These are phyloP conservation scores for Alternaria solani DNA, from an alignment of 2,329 filamentous ascomycete species.

Conservation along the genomic window DNA sequence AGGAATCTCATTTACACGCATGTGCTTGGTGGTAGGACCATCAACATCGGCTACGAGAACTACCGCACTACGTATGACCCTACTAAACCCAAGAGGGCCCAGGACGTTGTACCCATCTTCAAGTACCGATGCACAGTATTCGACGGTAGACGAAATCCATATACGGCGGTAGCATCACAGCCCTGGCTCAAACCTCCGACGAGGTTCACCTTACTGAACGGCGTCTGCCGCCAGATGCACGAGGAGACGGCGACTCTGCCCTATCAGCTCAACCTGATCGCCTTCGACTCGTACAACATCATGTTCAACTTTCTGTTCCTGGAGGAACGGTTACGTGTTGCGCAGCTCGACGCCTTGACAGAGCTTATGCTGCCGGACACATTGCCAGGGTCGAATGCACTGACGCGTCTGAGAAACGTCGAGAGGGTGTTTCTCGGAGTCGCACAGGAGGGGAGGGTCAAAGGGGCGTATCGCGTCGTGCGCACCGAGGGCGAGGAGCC, in stretches of 20 bases:
- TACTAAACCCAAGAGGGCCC: neutral
- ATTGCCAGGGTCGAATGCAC: slow-evolving; percentile 25
- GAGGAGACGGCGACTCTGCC: slow-evolving; percentile 39
- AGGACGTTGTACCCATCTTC: slow-evolving; percentile 25
- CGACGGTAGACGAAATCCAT: slow-evolving; percentile 22
- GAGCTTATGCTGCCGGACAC: slow-evolving; percentile 26
- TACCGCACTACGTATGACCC: slow-evolving; percentile 18
- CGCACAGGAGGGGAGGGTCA: slow-evolving; percentile 4
- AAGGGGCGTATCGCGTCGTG: slow-evolving; percentile 28
- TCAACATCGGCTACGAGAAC: slow-evolving; percentile 34
- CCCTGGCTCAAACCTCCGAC: slow-evolving; percentile 10
- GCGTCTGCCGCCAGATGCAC: slow-evolving; percentile 42
- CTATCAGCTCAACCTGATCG: slow-evolving; percentile 34
- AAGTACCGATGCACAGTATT: slow-evolving; percentile 33
- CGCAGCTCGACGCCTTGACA: slow-evolving; percentile 33
- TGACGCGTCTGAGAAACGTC: slow-evolving; percentile 31
- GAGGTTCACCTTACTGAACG: slow-evolving; percentile 32
- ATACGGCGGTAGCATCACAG: neutral
- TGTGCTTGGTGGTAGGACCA: slow-evolving; percentile 35
- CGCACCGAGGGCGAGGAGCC: slow-evolving; percentile 27
- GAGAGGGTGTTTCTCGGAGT: slow-evolving; percentile 26
- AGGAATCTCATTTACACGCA: slow-evolving; percentile 33
- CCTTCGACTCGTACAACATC: slow-evolving; percentile 30
- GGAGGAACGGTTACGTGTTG: slow-evolving; percentile 29
- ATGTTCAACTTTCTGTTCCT: slow-evolving; percentile 42